Base-by-base conservation (phyloP, 2,329 filamentous ascomycete genomes). In the Paraphaeosphaeria sporulosa region DNA sequence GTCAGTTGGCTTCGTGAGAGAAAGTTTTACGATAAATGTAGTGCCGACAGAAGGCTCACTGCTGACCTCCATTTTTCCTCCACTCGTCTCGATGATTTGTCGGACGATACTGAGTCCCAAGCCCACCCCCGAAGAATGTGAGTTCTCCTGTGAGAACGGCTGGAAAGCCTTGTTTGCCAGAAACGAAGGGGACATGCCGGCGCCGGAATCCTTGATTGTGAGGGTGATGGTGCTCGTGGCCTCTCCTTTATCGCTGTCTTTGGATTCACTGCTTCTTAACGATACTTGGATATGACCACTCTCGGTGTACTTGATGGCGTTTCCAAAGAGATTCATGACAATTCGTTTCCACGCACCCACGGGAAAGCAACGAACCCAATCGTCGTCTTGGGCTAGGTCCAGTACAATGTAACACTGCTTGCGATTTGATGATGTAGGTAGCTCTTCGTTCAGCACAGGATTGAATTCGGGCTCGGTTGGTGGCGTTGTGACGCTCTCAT, bases 311-410 rank as follows among this genome's bases (percentile, higher is more conserved):
- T 78, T 78, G 23, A 78, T 21, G 0, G 76, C 72, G 54, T 79
- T 79, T 9, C 75, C 74, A 34, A 78, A 72, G 2, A 78, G 47
- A 23, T 78, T 78, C 73, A 78, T 76, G 17, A 78, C 65, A 19
- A 77, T 73, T 36, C 76, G 61, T 51, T 69, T 70, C 73, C 73
- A 77, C 4, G 74, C 68, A 0, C 76, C 75, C 8, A 70, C 60
- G 0, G 84, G 80, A 15, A 75, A 64, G n/a, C 63, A 71, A 21
- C 81, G 82, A 1, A 70, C 64, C 82, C 83, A 85, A 30, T 75
- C 69, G 3, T 68, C 44, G 36, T 69, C 65, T 27, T 55, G 55
- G 10, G 59, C 59, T 13, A 76, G 13, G 17, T 76, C 72, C 8
- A 76, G 63, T 13, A 75, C 58, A 40, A 75, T 63, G 42, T 67